Conservation (phyloP, 2,329 filamentous ascomycete species). For the Diaporthe caulivora region DNA sequence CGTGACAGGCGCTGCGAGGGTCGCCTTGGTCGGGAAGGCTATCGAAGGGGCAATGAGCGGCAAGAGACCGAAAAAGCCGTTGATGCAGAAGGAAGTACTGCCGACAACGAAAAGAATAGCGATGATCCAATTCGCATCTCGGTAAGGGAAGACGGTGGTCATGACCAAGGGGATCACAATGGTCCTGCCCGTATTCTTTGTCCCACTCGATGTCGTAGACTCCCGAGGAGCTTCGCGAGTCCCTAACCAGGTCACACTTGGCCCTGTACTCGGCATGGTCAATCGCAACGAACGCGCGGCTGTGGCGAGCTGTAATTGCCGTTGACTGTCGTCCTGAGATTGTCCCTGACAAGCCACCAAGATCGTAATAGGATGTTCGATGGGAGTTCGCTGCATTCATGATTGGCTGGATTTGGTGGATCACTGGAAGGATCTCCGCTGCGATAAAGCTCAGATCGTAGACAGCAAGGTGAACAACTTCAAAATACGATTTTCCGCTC, state of each 20-base stretch:
- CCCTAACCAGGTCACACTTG: conserved; percentile 3
- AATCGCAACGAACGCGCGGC: not conserved
- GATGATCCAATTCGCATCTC: conserved; percentile 16
- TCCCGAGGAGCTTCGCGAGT: not conserved
- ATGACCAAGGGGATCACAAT: not conserved
- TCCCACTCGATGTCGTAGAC: conserved; percentile 10
- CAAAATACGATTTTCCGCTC: too few relatives aligned
- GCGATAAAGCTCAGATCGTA: not conserved
- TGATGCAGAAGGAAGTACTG: conserved; percentile 5
- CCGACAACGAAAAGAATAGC: not conserved
- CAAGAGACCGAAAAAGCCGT: not conserved
- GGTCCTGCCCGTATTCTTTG: not conserved
- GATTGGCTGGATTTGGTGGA: not conserved
- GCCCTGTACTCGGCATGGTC: conserved; percentile 14
- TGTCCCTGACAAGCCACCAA: not conserved
- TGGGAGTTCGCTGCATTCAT: conserved; percentile 17
- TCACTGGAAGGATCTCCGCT: not conserved
- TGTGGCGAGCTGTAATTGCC: not conserved
- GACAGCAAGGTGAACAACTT: too few relatives aligned
- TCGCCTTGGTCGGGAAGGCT: conserved; percentile 1
- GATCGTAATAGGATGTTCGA: not conserved
- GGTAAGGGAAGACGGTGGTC: conserved; percentile 2
- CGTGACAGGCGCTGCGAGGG: not conserved
- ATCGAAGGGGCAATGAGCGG: not conserved
- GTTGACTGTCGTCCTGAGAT: not conserved